Base-by-base conservation (phyloP, 1,139 yeast genomes). In the Pichia sp. region DNA sequence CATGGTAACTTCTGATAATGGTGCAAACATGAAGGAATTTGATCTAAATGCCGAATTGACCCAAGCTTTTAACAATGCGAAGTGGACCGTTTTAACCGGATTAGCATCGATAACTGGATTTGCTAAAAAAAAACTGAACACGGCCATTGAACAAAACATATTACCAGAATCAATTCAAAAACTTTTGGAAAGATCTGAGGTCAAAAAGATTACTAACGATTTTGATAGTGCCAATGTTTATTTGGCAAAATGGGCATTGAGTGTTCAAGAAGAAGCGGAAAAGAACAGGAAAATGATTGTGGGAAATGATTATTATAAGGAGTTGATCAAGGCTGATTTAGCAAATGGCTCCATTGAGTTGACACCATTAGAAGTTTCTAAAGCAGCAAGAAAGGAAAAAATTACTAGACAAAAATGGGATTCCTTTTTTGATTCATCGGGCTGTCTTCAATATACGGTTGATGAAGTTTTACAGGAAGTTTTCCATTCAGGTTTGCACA, bases 191-290 rank as follows among this genome's bases (percentile, higher is more conserved):
- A 81, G 82, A 52, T 94, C 95, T 0, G 95, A 88, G 55, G 95
- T 90, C 4, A 75, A 73, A 54, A 75, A 72, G 46, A 77, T 90
- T 29, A 87, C 94, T 47, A 88, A 87, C 52, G 98, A 92, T 52
- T 92, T 88, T 60, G 97, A 90, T 57, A 81, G 92, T 41, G 97
- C 97, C 0, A 73, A 90, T 44, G 85, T 88, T 4, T 92, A 88
- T 61, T 69, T 92, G 49, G 97, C 98, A 4, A 88, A 88, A 66
- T 92, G 98, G 98, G 97, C 98, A 0, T 76, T 87, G 56, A 88
- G 88, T 37, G 95, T 92, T 29, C 94, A 92, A 55, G 94, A 88
- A 57, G 95, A 92, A 60, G 95, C 96, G 1, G 94, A 86, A 56
- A 76, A 75, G 53, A 77, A 84, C 41, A 80, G 85, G 49, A 69